Conservation (phyloP, 1,284 basidiomycete species). For the Trichosporon sp. region DNA sequence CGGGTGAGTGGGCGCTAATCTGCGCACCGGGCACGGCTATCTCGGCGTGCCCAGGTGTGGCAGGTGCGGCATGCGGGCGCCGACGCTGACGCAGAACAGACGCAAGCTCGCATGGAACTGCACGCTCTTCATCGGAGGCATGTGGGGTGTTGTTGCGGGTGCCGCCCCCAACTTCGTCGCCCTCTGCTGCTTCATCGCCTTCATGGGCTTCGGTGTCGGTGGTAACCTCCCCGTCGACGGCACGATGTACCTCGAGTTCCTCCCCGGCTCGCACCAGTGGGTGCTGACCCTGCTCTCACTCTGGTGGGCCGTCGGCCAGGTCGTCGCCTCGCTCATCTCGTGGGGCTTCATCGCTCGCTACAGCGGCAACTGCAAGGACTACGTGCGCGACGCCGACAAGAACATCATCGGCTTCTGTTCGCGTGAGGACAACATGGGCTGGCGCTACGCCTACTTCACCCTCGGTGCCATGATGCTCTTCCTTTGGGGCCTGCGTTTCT, state of each 20-base stretch:
- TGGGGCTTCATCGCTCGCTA: conserved; percentile 30
- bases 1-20: conserved; percentile 28
- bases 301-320: conserved; percentile 61
- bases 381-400: not conserved
- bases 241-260: conserved; percentile 58
- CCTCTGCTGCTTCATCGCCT: conserved; percentile 32
- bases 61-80: too few relatives aligned
- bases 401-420: conserved; percentile 49
- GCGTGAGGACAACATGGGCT: conserved; percentile 57
- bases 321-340: conserved; percentile 54
- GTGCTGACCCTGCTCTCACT: conserved; percentile 61
- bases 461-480: conserved; percentile 55
- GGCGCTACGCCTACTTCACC: conserved; percentile 59
- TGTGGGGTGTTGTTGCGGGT: conserved; percentile 61
- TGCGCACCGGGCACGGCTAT: not conserved
- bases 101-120: conserved; percentile 59
- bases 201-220: conserved; percentile 58
- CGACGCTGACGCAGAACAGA: conserved; percentile 32
- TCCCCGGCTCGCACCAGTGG: conserved; percentile 59
- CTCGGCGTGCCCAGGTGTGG: not conserved
- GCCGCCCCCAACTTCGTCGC: conserved; percentile 56
- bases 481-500: conserved; percentile 39
- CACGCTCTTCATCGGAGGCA: conserved; percentile 58
- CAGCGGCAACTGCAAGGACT: conserved; percentile 10
- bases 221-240: conserved; percentile 61